Conservation (phyloP, 75 land plant species). For the Pseudotsuga menziesii region DNA sequence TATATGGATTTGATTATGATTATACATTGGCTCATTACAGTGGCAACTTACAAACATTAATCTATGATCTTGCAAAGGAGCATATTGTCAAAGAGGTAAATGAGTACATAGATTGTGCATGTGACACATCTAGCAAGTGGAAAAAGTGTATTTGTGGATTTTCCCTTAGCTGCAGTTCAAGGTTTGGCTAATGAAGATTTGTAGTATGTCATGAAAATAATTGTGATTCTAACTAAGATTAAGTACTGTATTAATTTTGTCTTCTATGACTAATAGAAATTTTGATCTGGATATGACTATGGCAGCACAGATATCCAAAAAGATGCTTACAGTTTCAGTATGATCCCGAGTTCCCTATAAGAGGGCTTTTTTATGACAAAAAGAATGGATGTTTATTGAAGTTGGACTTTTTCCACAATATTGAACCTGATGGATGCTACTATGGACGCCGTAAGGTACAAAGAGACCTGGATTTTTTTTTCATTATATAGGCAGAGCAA, state of each 20-base stretch:
- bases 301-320: slow-evolving; percentile 91
- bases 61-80: slow-evolving; percentile 87
- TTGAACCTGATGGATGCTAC: slow-evolving; percentile 85
- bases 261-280: background rate
- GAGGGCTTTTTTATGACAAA: slow-evolving; percentile 95
- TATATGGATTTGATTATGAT: slow-evolving; percentile 98
- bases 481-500: background rate
- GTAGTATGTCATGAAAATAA: background rate
- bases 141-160: background rate
- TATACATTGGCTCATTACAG: slow-evolving; percentile 95
- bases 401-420: slow-evolving; percentile 93
- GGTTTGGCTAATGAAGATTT: background rate
- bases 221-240: background rate
- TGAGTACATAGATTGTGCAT: background rate
- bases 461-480: background rate
- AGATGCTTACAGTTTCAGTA: slow-evolving; percentile 76
- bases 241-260: background rate
- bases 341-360: slow-evolving; percentile 80
- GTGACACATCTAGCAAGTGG: background rate
- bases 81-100: slow-evolving; percentile 94
- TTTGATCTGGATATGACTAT: slow-evolving; percentile 18
- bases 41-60: slow-evolving; percentile 58
- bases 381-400: slow-evolving; percentile 82
- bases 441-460: slow-evolving; percentile 92
- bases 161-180: background rate